Percentiles rank a stretch among this genome's conserved stretches.
Conservation (phyloP, 208 protist species). For the Trypanosoma rangeli region DNA sequence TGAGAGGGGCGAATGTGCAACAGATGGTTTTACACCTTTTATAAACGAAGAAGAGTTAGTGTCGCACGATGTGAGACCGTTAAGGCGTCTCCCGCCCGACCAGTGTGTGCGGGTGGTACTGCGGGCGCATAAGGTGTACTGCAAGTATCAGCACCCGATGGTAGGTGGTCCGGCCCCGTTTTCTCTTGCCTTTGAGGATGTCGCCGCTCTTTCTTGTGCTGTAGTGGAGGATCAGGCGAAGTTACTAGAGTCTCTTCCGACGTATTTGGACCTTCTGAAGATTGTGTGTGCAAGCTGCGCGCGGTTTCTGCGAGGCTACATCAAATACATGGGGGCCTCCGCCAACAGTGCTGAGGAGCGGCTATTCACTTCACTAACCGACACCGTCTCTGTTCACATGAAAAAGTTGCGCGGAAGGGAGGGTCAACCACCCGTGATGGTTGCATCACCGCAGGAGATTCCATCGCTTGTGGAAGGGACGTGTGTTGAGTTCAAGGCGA, state of each 20-base stretch:
- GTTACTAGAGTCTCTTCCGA: not conserved
- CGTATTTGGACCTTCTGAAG: slow-evolving; percentile 39
- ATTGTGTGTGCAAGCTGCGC: slow-evolving; percentile 55
- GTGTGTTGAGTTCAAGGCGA: slow-evolving; percentile 80
- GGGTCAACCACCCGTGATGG: slow-evolving; percentile 22
- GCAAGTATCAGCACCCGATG: slow-evolving; percentile 26
- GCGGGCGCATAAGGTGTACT: slow-evolving; percentile 61
- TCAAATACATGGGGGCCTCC: slow-evolving; percentile 7
- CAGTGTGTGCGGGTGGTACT: slow-evolving; percentile 40
- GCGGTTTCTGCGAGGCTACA: slow-evolving; percentile 38
- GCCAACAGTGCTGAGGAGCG: slow-evolving; percentile 2
- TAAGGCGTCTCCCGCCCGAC: slow-evolving; percentile 19
- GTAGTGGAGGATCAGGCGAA: not conserved
- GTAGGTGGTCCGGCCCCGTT: not conserved
- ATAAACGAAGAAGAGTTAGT: slow-evolving; percentile 28
- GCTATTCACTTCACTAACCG: slow-evolving; percentile 50
- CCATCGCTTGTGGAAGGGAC: slow-evolving; percentile 48
- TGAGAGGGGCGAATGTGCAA: slow-evolving; percentile 13
- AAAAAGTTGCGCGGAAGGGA: slow-evolving; percentile 47
- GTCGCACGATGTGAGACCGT: slow-evolving; percentile 34
- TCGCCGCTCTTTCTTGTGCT: slow-evolving; percentile 18
- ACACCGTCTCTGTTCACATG: slow-evolving; percentile 64
- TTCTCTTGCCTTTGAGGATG: slow-evolving; percentile 57
- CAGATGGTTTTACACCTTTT: slow-evolving; percentile 6
- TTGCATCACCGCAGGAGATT: slow-evolving; percentile 52